Evolutionary conservation across 352 stramenopile genomes (phyloP), one percentile per base, ranked within the genome.

Genomic region (Globisporangium cederbergense): DNA sequence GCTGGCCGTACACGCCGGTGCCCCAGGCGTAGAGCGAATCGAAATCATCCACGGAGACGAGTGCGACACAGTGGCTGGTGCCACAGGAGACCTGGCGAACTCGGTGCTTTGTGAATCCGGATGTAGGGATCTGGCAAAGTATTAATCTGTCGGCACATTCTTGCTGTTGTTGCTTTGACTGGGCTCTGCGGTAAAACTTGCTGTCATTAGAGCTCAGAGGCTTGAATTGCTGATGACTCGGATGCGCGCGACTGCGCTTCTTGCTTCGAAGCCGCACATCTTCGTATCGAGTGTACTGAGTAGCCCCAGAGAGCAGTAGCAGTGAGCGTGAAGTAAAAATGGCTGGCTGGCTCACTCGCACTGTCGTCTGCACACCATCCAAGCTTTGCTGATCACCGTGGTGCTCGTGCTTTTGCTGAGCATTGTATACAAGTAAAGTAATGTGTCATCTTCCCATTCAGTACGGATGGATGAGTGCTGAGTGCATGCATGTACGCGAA

Each of bases 1-100:
- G 71, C n/a, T 86, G 77, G 0, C 75, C 77, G 36, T 83, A 78
- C n/a, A 74, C 38, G 9, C 73, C 77, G 6, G 71, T 14, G 0
- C 77, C 77, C 77, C 75, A 83, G 3, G 70, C 38, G 57, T 68
- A 76, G 36, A 85, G 20, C 45, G 50, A 25, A 43, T 57, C 30
- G 8, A 11, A 25, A 49, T 47, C 4, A 8, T 60, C 55, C 32
- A 2, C 16, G 16, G 42, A 25, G 13, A 49, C 38, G 18, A 85
- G 64, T 8, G 49, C 75, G 11, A 78, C 28, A 22, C 74, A 80
- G 58, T 85, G 77, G 16, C 74, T 83, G 42, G 67, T 58, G 25
- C 74, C 77, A 22, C 74, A 85, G 16, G 77, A 68, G 18, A 83
- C 28, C 28, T 83, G 75, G 5, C 18, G 61, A 1, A 83, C 65